Evolutionary conservation across 306 rosid genomes (phyloP).

Genomic region (Cotoneaster glaucophyllus): DNA sequence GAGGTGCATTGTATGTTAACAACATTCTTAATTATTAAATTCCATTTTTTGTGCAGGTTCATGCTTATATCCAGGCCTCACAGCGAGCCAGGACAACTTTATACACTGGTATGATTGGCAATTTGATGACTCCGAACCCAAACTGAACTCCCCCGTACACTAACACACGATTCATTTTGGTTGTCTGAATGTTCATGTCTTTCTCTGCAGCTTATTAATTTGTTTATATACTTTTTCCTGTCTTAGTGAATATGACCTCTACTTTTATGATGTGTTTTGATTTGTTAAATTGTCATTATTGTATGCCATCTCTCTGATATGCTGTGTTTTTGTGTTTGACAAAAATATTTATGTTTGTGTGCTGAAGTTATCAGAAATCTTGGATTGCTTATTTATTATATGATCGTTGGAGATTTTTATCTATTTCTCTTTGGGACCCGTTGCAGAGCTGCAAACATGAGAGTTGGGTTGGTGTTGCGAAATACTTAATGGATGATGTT

Average conservation of each 20-base stretch:
- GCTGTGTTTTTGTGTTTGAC: not conserved
- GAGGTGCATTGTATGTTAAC: not conserved
- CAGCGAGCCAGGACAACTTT: conserved; percentile 85
- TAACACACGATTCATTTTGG: not conserved
- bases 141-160: not conserved
- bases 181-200: not conserved
- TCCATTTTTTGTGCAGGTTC: conserved; percentile 49
- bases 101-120: conserved; percentile 64
- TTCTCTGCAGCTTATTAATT: not conserved
- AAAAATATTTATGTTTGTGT: not conserved
- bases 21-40: conserved; percentile 6
- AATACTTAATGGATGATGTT: conserved; percentile 69
- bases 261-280: not conserved
- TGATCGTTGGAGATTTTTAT: not conserved
- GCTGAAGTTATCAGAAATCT: not conserved
- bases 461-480: conserved; percentile 76
- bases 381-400: not conserved
- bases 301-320: not conserved
- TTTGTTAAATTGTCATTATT: not conserved
- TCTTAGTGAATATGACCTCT: not conserved
- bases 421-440: conserved; percentile 2
- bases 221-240: not conserved
- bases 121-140: not conserved
- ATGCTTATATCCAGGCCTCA: conserved; percentile 89
- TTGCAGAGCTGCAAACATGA: conserved; percentile 97